phyloP scores from a whole-genome alignment of 345 rosid genomes.

The Hibiscus syriacus region DNA sequence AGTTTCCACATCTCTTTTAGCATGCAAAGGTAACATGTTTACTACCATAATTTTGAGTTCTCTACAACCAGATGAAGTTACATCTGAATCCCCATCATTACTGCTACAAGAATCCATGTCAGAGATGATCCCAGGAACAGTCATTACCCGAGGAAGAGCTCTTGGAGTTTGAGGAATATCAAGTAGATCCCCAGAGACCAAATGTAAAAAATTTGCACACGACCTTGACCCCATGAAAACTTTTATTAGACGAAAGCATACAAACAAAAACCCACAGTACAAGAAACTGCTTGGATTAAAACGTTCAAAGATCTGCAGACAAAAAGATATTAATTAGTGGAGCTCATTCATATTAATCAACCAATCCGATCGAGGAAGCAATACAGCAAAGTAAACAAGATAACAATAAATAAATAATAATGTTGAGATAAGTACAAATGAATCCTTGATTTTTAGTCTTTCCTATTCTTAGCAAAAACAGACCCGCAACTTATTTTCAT shows the following conservation, averaged over 20 bases:
- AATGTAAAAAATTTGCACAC: slow-evolving; percentile 33
- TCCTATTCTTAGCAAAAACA: background rate
- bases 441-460: background rate
- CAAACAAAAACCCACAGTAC: background rate
- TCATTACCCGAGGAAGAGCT: slow-evolving; percentile 53
- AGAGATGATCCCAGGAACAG: slow-evolving; percentile 55
- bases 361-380: background rate
- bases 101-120: slow-evolving; percentile 30
- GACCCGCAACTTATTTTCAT: background rate
- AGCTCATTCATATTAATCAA: background rate
- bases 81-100: slow-evolving; percentile 48
- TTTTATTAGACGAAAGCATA: background rate
- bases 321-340: background rate
- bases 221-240: slow-evolving; percentile 44
- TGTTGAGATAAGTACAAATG: background rate
- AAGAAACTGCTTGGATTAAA: background rate
- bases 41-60: slow-evolving; percentile 41
- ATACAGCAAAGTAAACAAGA: background rate
- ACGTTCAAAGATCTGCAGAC: slow-evolving; percentile 13
- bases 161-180: slow-evolving; percentile 50
- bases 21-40: slow-evolving; percentile 38
- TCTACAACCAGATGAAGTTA: slow-evolving; percentile 26
- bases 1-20: slow-evolving; percentile 25
- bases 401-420: background rate
- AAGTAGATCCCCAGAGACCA: slow-evolving; percentile 41